These are phyloP conservation scores for Exophiala viscosa DNA, from an alignment of 2,329 filamentous ascomycete species.

Conservation along the genomic window DNA sequence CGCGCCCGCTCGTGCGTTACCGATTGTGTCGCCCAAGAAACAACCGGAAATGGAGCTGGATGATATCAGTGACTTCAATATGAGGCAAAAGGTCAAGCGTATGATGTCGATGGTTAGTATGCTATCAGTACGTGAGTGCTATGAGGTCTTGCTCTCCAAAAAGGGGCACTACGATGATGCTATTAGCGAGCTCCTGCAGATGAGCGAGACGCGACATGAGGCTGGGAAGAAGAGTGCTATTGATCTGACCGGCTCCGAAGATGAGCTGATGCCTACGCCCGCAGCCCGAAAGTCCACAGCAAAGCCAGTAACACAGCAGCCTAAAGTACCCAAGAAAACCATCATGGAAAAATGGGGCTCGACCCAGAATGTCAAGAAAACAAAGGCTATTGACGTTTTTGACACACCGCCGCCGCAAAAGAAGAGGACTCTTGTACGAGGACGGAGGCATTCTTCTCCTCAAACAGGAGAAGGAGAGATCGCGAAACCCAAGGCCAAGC, in stretches of 20 bases:
- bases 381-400: conserved; percentile 24
- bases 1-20: conserved; percentile 45
- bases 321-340: conserved; percentile 52
- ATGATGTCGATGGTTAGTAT: conserved; percentile 49
- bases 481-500: conserved; percentile 4
- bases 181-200: conserved; percentile 43
- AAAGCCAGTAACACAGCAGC: conserved; percentile 43
- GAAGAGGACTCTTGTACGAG: conserved; percentile 47
- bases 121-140: conserved; percentile 45
- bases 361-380: conserved; percentile 38
- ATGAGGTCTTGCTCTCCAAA: conserved; percentile 49
- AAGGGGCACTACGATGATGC: conserved; percentile 56
- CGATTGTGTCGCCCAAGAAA: conserved; percentile 30
- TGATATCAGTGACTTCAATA: conserved; percentile 49
- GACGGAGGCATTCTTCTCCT: conserved; percentile 40
- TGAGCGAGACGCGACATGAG: conserved; percentile 33
- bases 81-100: conserved; percentile 51
- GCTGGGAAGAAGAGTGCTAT: conserved; percentile 23
- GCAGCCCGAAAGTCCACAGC: conserved; percentile 29
- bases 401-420: conserved; percentile 28
- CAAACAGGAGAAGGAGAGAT: conserved; percentile 31
- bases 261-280: conserved; percentile 38
- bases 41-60: conserved; percentile 41
- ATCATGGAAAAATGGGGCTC: conserved; percentile 59
- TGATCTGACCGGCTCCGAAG: conserved; percentile 39